phyloP scores from a whole-genome alignment of 208 protist species.

The Vickermania ingenoplastis region DNA sequence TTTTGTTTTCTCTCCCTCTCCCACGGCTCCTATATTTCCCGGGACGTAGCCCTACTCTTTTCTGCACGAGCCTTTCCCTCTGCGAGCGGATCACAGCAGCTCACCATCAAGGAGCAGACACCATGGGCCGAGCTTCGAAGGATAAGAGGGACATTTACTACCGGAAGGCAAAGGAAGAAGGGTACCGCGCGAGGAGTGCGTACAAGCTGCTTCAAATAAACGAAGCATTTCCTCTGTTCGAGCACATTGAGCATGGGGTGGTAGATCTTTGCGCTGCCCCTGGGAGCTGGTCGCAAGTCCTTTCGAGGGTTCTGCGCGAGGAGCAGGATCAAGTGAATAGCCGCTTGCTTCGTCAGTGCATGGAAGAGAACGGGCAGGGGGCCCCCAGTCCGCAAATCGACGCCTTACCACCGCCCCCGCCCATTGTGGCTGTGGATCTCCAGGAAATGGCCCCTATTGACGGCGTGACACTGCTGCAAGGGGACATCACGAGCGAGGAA shows the following conservation, averaged over 20 bases:
- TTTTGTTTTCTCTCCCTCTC: no score
- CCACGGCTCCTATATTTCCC: no score
- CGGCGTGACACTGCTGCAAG: slow-evolving; percentile 88
- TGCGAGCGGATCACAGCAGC: no score
- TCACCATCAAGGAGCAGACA: no score
- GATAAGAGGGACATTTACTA: slow-evolving; percentile 99
- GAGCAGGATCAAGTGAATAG: not conserved
- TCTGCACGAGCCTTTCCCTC: no score
- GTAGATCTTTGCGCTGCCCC: slow-evolving; percentile 99
- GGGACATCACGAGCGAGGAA: slow-evolving; percentile 82
- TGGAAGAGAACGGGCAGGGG: slow-evolving; percentile 3
- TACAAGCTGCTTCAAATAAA: slow-evolving; percentile 99
- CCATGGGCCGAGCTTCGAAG: slow-evolving; percentile 91
- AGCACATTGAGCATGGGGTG: slow-evolving; percentile 80
- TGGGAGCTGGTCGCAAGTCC: slow-evolving; percentile 92
- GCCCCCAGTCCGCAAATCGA: not conserved
- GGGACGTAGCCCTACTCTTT: no score
- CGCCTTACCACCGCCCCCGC: slow-evolving; percentile 5
- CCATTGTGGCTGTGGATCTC: slow-evolving; percentile 96
- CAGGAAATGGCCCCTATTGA: slow-evolving; percentile 99
- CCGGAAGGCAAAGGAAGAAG: slow-evolving; percentile 99
- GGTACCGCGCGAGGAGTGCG: slow-evolving; percentile 96
- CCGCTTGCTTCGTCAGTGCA: not conserved
- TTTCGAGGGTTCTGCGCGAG: slow-evolving; percentile 19
- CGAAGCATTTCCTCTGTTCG: slow-evolving; percentile 96